Base-by-base conservation (phyloP, 208 protist genomes). In the Wallacemonas sp. region DNA sequence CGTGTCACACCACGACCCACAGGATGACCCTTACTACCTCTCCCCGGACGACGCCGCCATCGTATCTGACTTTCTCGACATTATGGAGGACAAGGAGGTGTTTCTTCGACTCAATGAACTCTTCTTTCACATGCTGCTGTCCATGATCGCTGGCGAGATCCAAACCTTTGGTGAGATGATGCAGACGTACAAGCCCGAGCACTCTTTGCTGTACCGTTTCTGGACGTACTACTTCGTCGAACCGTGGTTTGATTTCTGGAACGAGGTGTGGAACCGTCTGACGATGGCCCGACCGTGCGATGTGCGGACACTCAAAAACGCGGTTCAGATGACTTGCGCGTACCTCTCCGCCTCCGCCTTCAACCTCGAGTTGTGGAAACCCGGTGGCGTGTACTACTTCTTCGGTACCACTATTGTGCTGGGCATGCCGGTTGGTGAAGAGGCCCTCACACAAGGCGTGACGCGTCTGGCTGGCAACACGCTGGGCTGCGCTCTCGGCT, bases 231-330 rank as follows among this genome's bases (percentile, higher is more conserved):
- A 76, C 38, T 65, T 83, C 24, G 32, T 79, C 29, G 72, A 83
- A 21, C 48, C 65, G 30, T 83, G 66, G 68, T 58, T 69, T 30
- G 62, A 70, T 36, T 76, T 83, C 44, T 78, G 71, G 63, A 39
- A 33, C 8, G 72, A 78, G 65, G 39, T 83, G 29, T 69, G 64
- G 41, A 65, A 65, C 23, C 68, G 68, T 24, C 17, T 79, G 17
- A 83, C 71, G n/a, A 46, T 83, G n/a, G 72, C 77, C 21, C 68
- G 68, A 17, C 77, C 72, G 3, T 46, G 46, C 49, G 77, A 83
- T 61, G 66, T 72, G 9, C 66, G 77, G 1, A 39, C 70, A 14
- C 24, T 73, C 34, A 83, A 79, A 72, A 69, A 83, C 65, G 72
- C 72, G 8, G 57, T 83, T 30, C 78, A 83, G 46, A 58, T 76